Percentiles rank a stretch among this genome's conserved stretches.
These are phyloP conservation scores for Tillandsia leiboldiana DNA, from an alignment of 176 grass and related monocot species.

Conservation along the genomic window DNA sequence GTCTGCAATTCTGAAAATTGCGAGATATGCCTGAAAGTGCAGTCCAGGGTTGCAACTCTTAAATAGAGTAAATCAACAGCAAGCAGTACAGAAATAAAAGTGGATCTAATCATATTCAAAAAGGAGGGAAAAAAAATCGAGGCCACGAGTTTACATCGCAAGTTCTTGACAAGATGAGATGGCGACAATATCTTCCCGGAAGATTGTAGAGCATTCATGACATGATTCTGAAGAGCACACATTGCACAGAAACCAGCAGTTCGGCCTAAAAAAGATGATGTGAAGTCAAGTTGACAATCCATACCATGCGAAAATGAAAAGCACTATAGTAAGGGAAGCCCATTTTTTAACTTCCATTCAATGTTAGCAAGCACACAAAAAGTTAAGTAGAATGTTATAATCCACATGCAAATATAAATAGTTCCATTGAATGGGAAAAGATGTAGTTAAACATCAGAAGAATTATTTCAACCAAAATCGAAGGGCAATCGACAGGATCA, in stretches of 20 bases:
- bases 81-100: slow-evolving; percentile 3
- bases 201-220: slow-evolving; percentile 72
- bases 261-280: slow-evolving; percentile 29
- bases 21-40: slow-evolving; percentile 64
- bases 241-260: slow-evolving; percentile 91
- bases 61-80: neutral
- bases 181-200: slow-evolving; percentile 87
- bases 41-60: slow-evolving; percentile 27
- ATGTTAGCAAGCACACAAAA: too few relatives aligned
- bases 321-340: neutral
- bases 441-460: neutral
- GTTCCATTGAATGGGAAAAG: neutral
- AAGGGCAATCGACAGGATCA: neutral
- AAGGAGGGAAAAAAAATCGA: slow-evolving; percentile 5
- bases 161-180: slow-evolving; percentile 65
- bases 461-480: too few relatives aligned
- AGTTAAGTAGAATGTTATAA: neutral
- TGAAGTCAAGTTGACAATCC: neutral
- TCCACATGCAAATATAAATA: neutral
- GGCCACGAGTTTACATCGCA: slow-evolving; percentile 54
- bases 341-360: neutral
- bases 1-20: slow-evolving; percentile 78
- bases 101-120: neutral
- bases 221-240: slow-evolving; percentile 94
- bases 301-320: neutral